Evolutionary conservation across 2,329 filamentous ascomycete species (phyloP), one percentile per base, ranked within the genome.

Genomic region (Claviceps sp.): DNA sequence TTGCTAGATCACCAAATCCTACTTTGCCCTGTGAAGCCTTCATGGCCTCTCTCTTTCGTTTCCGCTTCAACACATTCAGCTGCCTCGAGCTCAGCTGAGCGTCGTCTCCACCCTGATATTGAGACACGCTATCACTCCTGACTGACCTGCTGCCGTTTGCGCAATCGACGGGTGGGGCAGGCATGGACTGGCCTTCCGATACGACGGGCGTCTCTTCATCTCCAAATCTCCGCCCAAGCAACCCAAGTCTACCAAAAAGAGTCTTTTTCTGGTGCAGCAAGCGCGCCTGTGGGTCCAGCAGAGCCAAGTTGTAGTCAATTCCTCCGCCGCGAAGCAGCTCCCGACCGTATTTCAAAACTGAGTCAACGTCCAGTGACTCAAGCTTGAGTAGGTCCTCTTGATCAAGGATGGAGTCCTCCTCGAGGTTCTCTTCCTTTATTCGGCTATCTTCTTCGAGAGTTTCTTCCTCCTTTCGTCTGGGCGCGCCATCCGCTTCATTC

Each of bases 41-140:
- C 66, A 93, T 89, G 3, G 89, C 84, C 60, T 94, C 88, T 60
- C 85, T 82, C 69, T 97, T 98, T 44, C 89, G 82, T 65, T 97
- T 96, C 44, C 93, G 81, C 68, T 97, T 97, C 9, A 98, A 72
- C 50, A 93, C 88, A 62, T 98, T 98, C 20, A 96, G 79, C 62
- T 98, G 93, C 43, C 93, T 82, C 55, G 93, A 91, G 70, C 93
- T 97, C 49, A 98, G 74, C 2, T 82, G 82, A 4, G 78, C 69
- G 61, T 89, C 86, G 56, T 88, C 86, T 2, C 73, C 59, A 44
- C 69, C 60, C 52, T 71, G 72, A 22, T 63, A 63, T 26, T 73
- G 67, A 30, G 65, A 50, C n/a, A 66, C 55, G 51, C 66, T 66
- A 24, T 74, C 72, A 44, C 59, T 59, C n/a, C 62, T 63, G 14